A percentile compares a stretch with the other conserved stretches of the same genome.
phyloP scores from a whole-genome alignment of 1,139 yeast genomes.

The Candida neerlandica region DNA sequence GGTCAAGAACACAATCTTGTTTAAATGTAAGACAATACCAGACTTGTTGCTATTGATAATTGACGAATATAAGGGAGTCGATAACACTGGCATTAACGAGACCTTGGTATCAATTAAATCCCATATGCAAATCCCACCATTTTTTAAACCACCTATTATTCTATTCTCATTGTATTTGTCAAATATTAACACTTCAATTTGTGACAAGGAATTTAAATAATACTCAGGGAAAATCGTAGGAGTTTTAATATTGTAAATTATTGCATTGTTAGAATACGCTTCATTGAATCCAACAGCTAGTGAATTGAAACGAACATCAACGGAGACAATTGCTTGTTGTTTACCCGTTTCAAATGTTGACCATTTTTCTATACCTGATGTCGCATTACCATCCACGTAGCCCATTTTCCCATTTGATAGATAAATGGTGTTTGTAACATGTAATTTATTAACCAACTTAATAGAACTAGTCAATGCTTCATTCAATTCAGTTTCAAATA shows the following conservation, averaged over 20 bases:
- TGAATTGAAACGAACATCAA: conserved; percentile 49
- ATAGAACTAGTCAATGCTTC: conserved; percentile 14
- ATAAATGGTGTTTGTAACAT: conserved; percentile 12
- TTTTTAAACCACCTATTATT: conserved; percentile 39
- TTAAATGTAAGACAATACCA: conserved; percentile 8
- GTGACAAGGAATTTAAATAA: conserved; percentile 40
- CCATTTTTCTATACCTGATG: conserved; percentile 1
- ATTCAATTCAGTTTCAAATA: conserved; percentile 10
- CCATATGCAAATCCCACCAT: conserved; percentile 46
- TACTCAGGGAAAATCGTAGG: conserved; percentile 45
- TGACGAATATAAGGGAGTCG: conserved; percentile 13
- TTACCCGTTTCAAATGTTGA: conserved; percentile 14
- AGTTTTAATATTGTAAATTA: conserved; percentile 27
- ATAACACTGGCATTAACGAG: conserved; percentile 26
- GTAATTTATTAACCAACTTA: conserved; percentile 14
- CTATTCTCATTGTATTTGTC: conserved; percentile 32
- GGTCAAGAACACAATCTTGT: conserved; percentile 12
- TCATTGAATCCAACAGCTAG: conserved; percentile 39
- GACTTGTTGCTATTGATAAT: background rate
- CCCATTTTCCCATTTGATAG: conserved; percentile 1
- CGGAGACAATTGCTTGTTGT: conserved; percentile 28
- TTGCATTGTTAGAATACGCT: conserved; percentile 29
- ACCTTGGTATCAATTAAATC: conserved; percentile 23
- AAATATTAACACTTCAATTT: conserved; percentile 48
- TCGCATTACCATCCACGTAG: background rate